Evolutionary conservation across 2,329 filamentous ascomycete genomes (phyloP).

Genomic region (Teratosphaeria zuluensis): DNA sequence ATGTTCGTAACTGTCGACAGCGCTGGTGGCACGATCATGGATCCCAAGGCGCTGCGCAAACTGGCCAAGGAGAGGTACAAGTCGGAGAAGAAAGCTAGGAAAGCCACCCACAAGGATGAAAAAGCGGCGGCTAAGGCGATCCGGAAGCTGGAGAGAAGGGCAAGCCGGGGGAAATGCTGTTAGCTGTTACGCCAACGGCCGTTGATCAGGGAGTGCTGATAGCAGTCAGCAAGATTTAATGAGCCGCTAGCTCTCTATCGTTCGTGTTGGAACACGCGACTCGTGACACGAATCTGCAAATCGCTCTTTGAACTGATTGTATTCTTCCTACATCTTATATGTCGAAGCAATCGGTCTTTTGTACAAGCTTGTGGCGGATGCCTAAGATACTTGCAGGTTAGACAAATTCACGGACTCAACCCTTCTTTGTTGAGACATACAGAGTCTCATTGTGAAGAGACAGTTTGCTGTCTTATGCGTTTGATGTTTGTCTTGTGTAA

Average conservation of each 20-base stretch:
- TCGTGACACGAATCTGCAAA: neutral
- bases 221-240: neutral
- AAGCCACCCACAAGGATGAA: neutral
- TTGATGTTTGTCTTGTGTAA: too few relatives aligned
- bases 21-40: neutral
- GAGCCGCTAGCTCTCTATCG: neutral
- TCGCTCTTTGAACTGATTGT: neutral
- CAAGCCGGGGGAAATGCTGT: neutral
- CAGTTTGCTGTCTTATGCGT: too few relatives aligned
- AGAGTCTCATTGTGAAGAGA: too few relatives aligned
- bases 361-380: slow-evolving; percentile 11
- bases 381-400: slow-evolving; percentile 8
- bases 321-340: slow-evolving; percentile 8
- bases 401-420: slow-evolving; percentile 4
- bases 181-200: neutral
- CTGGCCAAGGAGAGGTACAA: neutral
- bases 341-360: slow-evolving; percentile 4
- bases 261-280: neutral
- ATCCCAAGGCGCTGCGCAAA: neutral
- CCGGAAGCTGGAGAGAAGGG: neutral
- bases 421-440: slow-evolving; percentile 14
- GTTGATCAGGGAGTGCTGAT: neutral
- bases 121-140: neutral
- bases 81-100: neutral
- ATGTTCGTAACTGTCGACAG: neutral